Base-by-base conservation (phyloP, 2,329 filamentous ascomycete genomes). In the Scytalidium sp. region DNA sequence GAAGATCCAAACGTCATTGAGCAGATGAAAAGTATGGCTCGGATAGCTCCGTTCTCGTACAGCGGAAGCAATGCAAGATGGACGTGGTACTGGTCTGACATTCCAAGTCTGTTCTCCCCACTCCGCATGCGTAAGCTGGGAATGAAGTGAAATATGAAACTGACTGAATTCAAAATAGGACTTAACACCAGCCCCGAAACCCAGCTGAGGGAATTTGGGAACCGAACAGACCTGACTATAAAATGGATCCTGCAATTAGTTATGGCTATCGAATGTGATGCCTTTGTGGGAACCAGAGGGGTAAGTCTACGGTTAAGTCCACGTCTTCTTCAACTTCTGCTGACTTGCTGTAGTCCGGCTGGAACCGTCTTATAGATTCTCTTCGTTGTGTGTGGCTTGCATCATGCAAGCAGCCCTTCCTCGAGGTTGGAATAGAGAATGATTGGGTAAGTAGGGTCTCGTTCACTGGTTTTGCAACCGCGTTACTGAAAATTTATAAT, bases 141-240 rank as follows among this genome's bases (percentile, higher is more conserved):
- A 15, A 36, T 15, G 5, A 36, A 36, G 17, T 36, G 32, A n/a
- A 36, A n/a, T n/a, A n/a, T 36, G 7, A 36, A 8, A n/a, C 13
- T 36, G 32, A 36, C 32, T n/a, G 32, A 8, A 6, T n/a, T 4
- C 15, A n/a, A 8, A 5, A 36, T 36, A 36, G 32, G 32, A 36
- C 32, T 36, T n/a, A 36, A 36, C 13, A 36, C 32, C 17, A 36
- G 32, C 17, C 32, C 32, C 5, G 32, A 36, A n/a, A 36, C 32
- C 13, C 32, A 36, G 32, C 15, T 36, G 15, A 36, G 13, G 15
- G 32, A 36, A 36, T 36, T 36, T n/a, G 58, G 58, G 36, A 60
- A 60, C 41, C 47, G 57, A 19, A 60, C 58, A 4, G 58, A 61
- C 22, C 55, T 60, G 52, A 61, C 58, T 19, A 56, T 61, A n/a